Conservation (phyloP, 768 basidiomycete species). For the Lactarius trivialis region DNA sequence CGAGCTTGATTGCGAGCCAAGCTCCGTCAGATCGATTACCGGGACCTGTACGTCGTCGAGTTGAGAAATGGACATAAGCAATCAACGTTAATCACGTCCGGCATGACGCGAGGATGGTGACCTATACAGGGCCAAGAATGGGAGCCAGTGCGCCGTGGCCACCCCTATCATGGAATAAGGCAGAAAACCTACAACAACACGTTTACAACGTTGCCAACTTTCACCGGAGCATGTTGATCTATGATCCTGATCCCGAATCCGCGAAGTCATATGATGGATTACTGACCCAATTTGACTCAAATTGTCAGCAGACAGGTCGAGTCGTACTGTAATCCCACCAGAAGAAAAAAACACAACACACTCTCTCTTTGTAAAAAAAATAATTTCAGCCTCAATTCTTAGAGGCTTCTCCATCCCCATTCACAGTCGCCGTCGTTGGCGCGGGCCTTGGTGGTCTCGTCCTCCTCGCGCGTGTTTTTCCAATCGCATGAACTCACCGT, state of each 20-base stretch:
- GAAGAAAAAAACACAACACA: no score
- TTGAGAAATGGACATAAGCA: neutral
- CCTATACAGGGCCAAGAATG: neutral
- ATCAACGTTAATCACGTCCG: neutral
- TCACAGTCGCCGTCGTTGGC: conserved; percentile 15
- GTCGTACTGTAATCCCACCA: no score
- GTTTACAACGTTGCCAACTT: neutral
- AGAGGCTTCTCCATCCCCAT: conserved; percentile 3
- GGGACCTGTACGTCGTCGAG: neutral
- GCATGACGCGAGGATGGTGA: neutral
- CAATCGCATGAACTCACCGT: conserved; percentile 54
- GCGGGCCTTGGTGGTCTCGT: conserved; percentile 40
- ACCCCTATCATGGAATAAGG: neutral
- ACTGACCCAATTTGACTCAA: neutral
- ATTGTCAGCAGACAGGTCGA: neutral
- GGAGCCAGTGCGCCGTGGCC: neutral
- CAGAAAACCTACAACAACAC: neutral
- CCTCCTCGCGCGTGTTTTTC: conserved; percentile 56
- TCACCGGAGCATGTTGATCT: neutral
- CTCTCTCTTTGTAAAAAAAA: no score
- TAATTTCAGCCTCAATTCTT: neutral
- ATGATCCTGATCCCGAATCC: neutral
- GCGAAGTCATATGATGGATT: neutral
- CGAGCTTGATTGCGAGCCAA: neutral
- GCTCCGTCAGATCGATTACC: neutral